Evolutionary conservation across 345 rosid genomes (phyloP), one percentile per base, ranked within the genome.

Genomic region (Syzygium grande): DNA sequence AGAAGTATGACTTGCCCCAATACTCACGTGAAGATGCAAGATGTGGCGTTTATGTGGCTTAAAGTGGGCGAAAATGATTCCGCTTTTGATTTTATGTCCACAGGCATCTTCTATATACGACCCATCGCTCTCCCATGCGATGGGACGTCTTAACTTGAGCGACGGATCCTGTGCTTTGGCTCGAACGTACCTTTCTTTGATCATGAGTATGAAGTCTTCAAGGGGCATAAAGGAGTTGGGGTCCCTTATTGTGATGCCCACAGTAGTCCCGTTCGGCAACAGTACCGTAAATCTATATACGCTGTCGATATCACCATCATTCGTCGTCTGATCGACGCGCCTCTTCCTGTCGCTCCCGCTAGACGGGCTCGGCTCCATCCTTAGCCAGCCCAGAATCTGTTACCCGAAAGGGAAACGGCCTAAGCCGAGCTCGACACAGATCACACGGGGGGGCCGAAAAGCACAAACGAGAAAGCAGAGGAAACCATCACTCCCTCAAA

Each of bases 211-310:
- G 55, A 96, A 96, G 2, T 85, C 86, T 46, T 58, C 52, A 43
- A 93, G 85, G 0, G 88, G 12, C 89, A 96, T 94, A 11, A 88
- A 84, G 1, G 41, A 73, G 21, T n/a, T 46, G 2, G 93, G 91
- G 22, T 91, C 56, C 16, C 68, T 73, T 30, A 94, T 1, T 13
- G 87, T 59, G 38, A 95, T 84, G 1, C 34, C 88, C 19, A 96
- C 91, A 8, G 91, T 87, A 34, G 92, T 86, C n/a, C 94, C 90
- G 83, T 92, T 92, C 0, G 98, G 98, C 59, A 96, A 86, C n/a
- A 95, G 88, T 3, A 95, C 87, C 87, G 91, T 92, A 85, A 96
- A 95, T 84, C n/a, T 90, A 86, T 92, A 93, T 1, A 46, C 16
- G 1, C 9, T 34, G 9, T 53, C 86, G 2, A 29, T 23, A 21